A percentile compares a stretch with the other conserved stretches of the same genome.
Conservation (phyloP, 768 basidiomycete species). For the Sutorius australiensis region DNA sequence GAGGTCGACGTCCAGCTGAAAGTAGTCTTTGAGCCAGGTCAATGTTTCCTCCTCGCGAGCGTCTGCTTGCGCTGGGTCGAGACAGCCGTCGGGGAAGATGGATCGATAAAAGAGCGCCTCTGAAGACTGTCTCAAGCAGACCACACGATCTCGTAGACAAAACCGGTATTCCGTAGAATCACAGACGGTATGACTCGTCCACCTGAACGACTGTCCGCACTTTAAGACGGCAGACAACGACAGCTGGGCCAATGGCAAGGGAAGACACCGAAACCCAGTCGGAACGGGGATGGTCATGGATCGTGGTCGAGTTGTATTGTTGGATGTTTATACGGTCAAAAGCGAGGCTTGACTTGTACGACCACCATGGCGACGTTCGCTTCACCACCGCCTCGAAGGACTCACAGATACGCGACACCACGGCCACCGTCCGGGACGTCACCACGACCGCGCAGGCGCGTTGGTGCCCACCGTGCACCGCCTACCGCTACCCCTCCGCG, state of each 20-base stretch:
- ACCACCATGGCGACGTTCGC: conserved; percentile 46
- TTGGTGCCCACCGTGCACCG: conserved; percentile 20
- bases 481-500: conserved; percentile 21
- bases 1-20: conserved; percentile 80
- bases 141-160: conserved; percentile 76
- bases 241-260: conserved; percentile 62
- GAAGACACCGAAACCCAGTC: conserved; percentile 54
- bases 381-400: conserved; percentile 57
- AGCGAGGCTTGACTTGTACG: background rate
- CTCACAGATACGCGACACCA: conserved; percentile 31
- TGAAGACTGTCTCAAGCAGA: conserved; percentile 72
- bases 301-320: conserved; percentile 1
- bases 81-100: conserved; percentile 49
- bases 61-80: conserved; percentile 30
- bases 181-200: conserved; percentile 47
- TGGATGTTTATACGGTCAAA: conserved; percentile 5
- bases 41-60: conserved; percentile 61
- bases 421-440: conserved; percentile 23
- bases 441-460: conserved; percentile 26
- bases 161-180: conserved; percentile 62
- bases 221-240: conserved; percentile 74
- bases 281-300: conserved; percentile 13
- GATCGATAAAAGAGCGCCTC: conserved; percentile 69
- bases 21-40: conserved; percentile 79
- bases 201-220: conserved; percentile 85